A percentile compares a stretch with the other conserved stretches of the same genome.
These are phyloP conservation scores for Arabidopsis lyrata DNA, from an alignment of 441 rosid species.

Conservation along the genomic window DNA sequence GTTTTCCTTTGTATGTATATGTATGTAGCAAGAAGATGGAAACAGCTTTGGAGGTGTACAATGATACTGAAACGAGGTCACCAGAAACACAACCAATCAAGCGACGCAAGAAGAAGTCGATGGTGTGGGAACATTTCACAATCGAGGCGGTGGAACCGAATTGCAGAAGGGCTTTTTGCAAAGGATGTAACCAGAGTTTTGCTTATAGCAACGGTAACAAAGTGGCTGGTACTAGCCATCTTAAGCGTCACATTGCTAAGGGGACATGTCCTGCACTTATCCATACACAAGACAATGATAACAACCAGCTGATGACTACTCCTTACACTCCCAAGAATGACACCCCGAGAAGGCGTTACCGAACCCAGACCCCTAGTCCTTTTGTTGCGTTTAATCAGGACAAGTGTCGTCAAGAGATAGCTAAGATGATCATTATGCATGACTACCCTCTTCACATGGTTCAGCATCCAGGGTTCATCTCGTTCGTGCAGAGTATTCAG, in stretches of 20 bases:
- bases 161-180: slow-evolving; percentile 76
- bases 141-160: slow-evolving; percentile 59
- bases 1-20: background rate
- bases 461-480: slow-evolving; percentile 77
- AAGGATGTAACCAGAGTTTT: slow-evolving; percentile 76
- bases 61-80: slow-evolving; percentile 44
- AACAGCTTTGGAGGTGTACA: slow-evolving; percentile 38
- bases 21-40: slow-evolving; percentile 34
- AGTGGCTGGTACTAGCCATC: slow-evolving; percentile 83
- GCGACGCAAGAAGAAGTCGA: slow-evolving; percentile 79
- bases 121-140: slow-evolving; percentile 82
- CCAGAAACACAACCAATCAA: slow-evolving; percentile 66
- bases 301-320: slow-evolving; percentile 27
- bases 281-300: slow-evolving; percentile 55
- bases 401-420: slow-evolving; percentile 78
- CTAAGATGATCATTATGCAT: slow-evolving; percentile 87
- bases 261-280: slow-evolving; percentile 73
- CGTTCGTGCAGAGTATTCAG: slow-evolving; percentile 81
- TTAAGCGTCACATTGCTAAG: slow-evolving; percentile 76
- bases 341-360: slow-evolving; percentile 74
- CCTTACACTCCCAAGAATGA: slow-evolving; percentile 59
- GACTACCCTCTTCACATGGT: slow-evolving; percentile 95
- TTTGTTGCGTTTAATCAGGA: slow-evolving; percentile 73
- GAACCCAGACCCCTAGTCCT: slow-evolving; percentile 52
- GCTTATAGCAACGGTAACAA: slow-evolving; percentile 77